Conservation (phyloP, 345 rosid species). For the Moringa oleifera region DNA sequence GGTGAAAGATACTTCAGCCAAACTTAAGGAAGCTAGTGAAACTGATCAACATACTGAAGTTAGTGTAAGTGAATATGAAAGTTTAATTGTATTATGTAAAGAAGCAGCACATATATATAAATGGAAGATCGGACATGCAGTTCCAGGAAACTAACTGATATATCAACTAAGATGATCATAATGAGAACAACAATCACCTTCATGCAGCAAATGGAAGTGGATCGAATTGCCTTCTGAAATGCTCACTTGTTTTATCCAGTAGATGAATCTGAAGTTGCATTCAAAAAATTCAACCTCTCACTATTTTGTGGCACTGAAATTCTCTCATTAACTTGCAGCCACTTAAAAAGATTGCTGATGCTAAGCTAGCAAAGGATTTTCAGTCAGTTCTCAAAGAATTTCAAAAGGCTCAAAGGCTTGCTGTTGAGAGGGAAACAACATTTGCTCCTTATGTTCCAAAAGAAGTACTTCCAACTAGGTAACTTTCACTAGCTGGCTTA, state of each 20-base stretch:
- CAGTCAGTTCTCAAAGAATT: conserved; percentile 57
- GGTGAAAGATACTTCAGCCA: conserved; percentile 63
- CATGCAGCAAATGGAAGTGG: background rate
- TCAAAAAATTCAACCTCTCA: background rate
- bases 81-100: no score
- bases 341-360: conserved; percentile 63
- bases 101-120: background rate
- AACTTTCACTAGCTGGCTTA: background rate
- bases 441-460: conserved; percentile 48
- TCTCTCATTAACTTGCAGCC: conserved; percentile 35
- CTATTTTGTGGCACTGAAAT: background rate
- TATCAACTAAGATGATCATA: background rate
- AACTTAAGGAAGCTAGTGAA: conserved; percentile 68
- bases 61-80: conserved; percentile 33
- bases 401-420: conserved; percentile 75
- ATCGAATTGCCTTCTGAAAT: background rate
- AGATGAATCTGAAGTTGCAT: no score
- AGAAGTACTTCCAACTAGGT: conserved; percentile 51
- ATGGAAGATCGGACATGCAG: no score
- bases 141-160: no score
- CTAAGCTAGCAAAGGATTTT: conserved; percentile 74
- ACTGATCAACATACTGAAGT: conserved; percentile 42
- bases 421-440: conserved; percentile 61
- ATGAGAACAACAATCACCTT: background rate
- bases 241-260: background rate